These are phyloP conservation scores for Auriscalpium vulgare DNA, from an alignment of 768 basidiomycete species.

Conservation along the genomic window DNA sequence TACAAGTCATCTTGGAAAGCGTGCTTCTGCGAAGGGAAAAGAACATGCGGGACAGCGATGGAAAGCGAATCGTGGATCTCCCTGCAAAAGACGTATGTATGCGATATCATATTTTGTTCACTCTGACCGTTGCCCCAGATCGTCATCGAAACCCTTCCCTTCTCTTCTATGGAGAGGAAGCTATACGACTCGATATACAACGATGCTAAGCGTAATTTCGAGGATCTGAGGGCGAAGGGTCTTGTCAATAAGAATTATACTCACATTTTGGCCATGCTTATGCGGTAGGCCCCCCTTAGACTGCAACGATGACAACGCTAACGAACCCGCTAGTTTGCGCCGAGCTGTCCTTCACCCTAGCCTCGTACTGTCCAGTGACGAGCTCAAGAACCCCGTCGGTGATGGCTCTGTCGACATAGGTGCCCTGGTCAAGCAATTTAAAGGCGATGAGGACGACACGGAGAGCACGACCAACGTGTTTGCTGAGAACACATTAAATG, in stretches of 20 bases:
- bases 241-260: conserved; percentile 74
- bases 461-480: conserved; percentile 27
- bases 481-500: conserved; percentile 57
- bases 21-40: conserved; percentile 87
- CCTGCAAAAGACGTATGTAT: conserved; percentile 69
- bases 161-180: conserved; percentile 72
- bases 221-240: conserved; percentile 72
- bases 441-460: conserved; percentile 26
- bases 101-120: not conserved
- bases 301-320: too few relatives aligned
- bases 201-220: conserved; percentile 73
- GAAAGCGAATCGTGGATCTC: conserved; percentile 81
- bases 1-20: conserved; percentile 89
- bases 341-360: conserved; percentile 89
- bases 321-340: conserved; percentile 47
- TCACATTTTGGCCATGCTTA: conserved; percentile 89
- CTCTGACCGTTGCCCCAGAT: conserved; percentile 33
- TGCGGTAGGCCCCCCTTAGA: conserved; percentile 51
- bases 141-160: conserved; percentile 64
- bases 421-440: conserved; percentile 48
- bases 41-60: conserved; percentile 80
- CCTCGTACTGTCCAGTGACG: conserved; percentile 55
- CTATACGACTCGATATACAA: conserved; percentile 85
- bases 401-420: conserved; percentile 47
- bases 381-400: conserved; percentile 27